Conservation (phyloP, 2,329 filamentous ascomycete species). For the Lasiodiplodia sp. region DNA sequence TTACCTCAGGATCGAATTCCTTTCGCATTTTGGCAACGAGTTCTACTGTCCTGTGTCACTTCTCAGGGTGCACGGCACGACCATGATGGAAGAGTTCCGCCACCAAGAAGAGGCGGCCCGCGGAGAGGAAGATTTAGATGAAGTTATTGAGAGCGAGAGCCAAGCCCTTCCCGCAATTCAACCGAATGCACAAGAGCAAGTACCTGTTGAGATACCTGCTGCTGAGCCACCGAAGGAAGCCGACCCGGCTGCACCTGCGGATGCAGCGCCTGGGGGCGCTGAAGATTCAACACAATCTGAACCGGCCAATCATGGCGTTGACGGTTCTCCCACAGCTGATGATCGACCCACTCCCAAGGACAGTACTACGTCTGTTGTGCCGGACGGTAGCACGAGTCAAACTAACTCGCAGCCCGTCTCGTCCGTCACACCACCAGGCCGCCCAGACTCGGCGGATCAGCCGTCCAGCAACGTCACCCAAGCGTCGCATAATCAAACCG, state of each 20-base stretch:
- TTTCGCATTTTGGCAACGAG: slow-evolving; percentile 94
- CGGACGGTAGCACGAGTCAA: slow-evolving; percentile 24
- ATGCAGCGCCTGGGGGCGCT: not conserved
- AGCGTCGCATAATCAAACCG: slow-evolving; percentile 24
- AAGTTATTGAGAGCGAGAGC: slow-evolving; percentile 48
- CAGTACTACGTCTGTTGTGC: slow-evolving; percentile 10
- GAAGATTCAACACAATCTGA: not conserved
- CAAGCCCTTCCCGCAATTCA: slow-evolving; percentile 21
- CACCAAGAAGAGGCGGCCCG: slow-evolving; percentile 77
- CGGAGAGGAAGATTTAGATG: slow-evolving; percentile 67
- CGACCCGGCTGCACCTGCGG: not conserved
- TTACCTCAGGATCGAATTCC: slow-evolving; percentile 89
- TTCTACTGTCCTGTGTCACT: slow-evolving; percentile 95
- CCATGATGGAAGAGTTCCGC: slow-evolving; percentile 93
- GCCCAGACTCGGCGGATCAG: not conserved
- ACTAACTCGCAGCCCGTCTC: slow-evolving; percentile 12
- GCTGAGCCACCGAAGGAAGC: slow-evolving; percentile 31
- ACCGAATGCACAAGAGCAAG: slow-evolving; percentile 14
- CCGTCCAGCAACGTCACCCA: slow-evolving; percentile 12
- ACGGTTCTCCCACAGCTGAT: slow-evolving; percentile 7
- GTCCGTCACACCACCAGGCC: slow-evolving; percentile 11
- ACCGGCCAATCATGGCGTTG: not conserved
- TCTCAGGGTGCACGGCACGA: slow-evolving; percentile 87
- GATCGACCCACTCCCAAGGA: slow-evolving; percentile 10
- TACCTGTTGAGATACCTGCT: slow-evolving; percentile 7